These are phyloP conservation scores for Tolypocladium inflatum DNA, from an alignment of 2,329 filamentous ascomycete genomes.

Conservation along the genomic window DNA sequence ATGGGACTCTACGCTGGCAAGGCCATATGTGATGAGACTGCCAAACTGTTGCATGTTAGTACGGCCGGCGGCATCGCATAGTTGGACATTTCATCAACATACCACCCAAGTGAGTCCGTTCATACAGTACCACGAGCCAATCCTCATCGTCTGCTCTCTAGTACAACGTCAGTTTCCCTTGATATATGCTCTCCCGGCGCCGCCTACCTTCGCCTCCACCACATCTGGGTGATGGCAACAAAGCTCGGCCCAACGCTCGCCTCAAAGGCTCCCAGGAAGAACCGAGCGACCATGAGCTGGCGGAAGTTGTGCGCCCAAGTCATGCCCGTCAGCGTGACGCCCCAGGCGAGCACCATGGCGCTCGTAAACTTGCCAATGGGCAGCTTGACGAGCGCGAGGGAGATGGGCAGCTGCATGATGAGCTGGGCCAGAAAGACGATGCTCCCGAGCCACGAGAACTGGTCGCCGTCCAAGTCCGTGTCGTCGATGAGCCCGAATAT, in stretches of 20 bases:
- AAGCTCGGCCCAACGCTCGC: constrained; percentile 38
- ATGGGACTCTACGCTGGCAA: constrained; percentile 44
- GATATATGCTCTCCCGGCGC: not conserved
- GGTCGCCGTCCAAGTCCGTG: constrained; percentile 43
- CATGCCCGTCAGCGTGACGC: constrained; percentile 39
- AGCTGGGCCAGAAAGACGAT: constrained; percentile 53
- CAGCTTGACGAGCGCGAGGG: constrained; percentile 48
- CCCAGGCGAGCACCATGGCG: constrained; percentile 47
- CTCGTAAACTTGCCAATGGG: constrained; percentile 52
- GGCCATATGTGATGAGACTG: constrained; percentile 46
- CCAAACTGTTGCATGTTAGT: constrained; percentile 27
- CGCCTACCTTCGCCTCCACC: constrained; percentile 41
- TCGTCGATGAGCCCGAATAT: constrained; percentile 54
- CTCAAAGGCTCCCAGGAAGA: constrained; percentile 50
- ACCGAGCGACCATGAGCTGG: constrained; percentile 38
- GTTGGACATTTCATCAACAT: constrained; percentile 7
- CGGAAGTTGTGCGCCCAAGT: constrained; percentile 39
- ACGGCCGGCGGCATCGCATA: not conserved
- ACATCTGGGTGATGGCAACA: constrained; percentile 50
- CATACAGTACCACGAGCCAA: constrained; percentile 51
- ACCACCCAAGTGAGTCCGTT: constrained; percentile 49
- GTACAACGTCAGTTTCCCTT: constrained; percentile 1
- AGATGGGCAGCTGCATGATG: constrained; percentile 45
- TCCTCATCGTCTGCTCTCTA: constrained; percentile 46
- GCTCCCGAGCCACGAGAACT: constrained; percentile 53